Evolutionary conservation across 2,329 filamentous ascomycete species (phyloP).

Genomic region (Xylariales sp.): DNA sequence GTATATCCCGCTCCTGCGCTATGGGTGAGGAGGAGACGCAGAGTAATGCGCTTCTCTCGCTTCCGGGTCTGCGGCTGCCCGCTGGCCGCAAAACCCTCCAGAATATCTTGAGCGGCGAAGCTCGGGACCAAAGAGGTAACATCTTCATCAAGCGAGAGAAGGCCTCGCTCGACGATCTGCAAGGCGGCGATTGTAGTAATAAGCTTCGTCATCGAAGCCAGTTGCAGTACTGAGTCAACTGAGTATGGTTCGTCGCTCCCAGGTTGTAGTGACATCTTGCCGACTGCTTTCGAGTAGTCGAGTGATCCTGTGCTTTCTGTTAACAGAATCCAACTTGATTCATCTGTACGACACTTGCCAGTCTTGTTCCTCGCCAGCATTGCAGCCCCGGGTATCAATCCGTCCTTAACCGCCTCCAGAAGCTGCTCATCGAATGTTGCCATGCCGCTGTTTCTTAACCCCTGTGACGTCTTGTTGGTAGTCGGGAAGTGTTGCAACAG

Average conservation of each 20-base stretch:
- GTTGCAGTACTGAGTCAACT: slow-evolving; percentile 24
- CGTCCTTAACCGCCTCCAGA: slow-evolving; percentile 10
- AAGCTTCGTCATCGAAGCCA: slow-evolving; percentile 36
- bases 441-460: too few species aligned
- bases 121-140: slow-evolving; percentile 36
- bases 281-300: slow-evolving; percentile 10
- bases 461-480: too few species aligned
- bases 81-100: slow-evolving; percentile 36
- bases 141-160: slow-evolving; percentile 40
- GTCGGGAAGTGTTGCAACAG: too few species aligned
- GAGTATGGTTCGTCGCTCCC: slow-evolving; percentile 9
- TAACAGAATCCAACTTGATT: neutral
- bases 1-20: slow-evolving; percentile 38
- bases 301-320: slow-evolving; percentile 10
- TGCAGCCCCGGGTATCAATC: slow-evolving; percentile 10
- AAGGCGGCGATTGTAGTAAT: slow-evolving; percentile 39
- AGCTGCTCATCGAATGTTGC: too few species aligned
- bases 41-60: slow-evolving; percentile 32
- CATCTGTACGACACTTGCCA: slow-evolving; percentile 9
- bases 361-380: slow-evolving; percentile 12
- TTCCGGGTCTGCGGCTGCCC: slow-evolving; percentile 25
- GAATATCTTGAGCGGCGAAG: slow-evolving; percentile 35
- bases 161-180: slow-evolving; percentile 41
- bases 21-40: slow-evolving; percentile 42
- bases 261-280: neutral